A percentile compares a stretch with the other conserved stretches of the same genome.
Conservation (phyloP, 2,329 filamentous ascomycete species). For the Hypoxylon sp. region DNA sequence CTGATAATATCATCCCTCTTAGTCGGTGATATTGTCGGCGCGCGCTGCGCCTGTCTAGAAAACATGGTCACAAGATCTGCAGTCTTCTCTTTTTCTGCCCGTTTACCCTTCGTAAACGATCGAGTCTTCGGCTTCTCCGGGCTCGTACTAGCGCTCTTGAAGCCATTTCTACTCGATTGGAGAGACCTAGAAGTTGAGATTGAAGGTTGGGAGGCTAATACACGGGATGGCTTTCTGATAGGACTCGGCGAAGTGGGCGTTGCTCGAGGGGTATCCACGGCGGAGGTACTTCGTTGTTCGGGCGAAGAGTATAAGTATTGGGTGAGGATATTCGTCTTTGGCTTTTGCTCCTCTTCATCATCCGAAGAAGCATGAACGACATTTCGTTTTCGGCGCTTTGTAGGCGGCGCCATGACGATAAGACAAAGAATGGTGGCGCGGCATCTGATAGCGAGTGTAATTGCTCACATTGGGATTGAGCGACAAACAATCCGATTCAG, state of each 20-base stretch:
- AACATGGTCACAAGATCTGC: slow-evolving; percentile 73
- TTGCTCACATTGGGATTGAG: slow-evolving; percentile 20
- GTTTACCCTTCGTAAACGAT: slow-evolving; percentile 54
- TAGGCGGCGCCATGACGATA: slow-evolving; percentile 68
- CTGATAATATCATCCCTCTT: slow-evolving; percentile 66
- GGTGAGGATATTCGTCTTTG: slow-evolving; percentile 62
- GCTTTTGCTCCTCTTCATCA: slow-evolving; percentile 62
- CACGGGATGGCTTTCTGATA: slow-evolving; percentile 46
- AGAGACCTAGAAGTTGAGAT: slow-evolving; percentile 48
- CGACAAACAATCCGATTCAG: slow-evolving; percentile 1
- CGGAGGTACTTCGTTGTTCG: slow-evolving; percentile 55
- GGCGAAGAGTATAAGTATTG: slow-evolving; percentile 70
- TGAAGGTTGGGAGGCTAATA: slow-evolving; percentile 40
- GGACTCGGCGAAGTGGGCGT: slow-evolving; percentile 49
- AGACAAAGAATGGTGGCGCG: slow-evolving; percentile 38
- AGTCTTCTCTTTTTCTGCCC: slow-evolving; percentile 67
- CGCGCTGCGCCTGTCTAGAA: slow-evolving; percentile 71
- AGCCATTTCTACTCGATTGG: slow-evolving; percentile 49
- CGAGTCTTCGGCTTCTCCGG: slow-evolving; percentile 61
- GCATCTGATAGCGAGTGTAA: slow-evolving; percentile 46
- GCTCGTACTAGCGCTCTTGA: slow-evolving; percentile 61
- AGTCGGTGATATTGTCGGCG: slow-evolving; percentile 55
- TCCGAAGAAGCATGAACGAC: slow-evolving; percentile 66
- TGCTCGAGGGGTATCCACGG: slow-evolving; percentile 35
- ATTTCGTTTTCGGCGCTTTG: slow-evolving; percentile 72